Evolutionary conservation across 352 stramenopile genomes (phyloP), one percentile per base, ranked within the genome.

Genomic region (Globisporangium barbulae): DNA sequence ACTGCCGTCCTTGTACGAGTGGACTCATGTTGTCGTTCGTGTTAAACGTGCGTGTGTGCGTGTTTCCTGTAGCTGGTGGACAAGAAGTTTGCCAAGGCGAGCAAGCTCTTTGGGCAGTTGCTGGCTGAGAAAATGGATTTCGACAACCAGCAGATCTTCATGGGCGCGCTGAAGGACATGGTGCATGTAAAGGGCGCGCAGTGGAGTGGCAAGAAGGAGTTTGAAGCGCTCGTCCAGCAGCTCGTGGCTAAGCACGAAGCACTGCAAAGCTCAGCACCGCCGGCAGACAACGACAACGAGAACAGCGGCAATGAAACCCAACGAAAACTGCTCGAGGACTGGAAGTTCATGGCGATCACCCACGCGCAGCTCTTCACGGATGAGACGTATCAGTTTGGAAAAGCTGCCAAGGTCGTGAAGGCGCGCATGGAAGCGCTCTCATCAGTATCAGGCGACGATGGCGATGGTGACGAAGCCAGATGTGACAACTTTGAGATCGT

Each of bases 371-470:
- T 94, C 10, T 88, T 89, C 62, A 94, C 83, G 7, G 85, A 94
- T 64, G 85, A 94, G 64, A 89, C 85, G 58, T 94, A 89, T 53
- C 66, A 89, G 68, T 94, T 94, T 64, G 82, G 72, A 30, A 88
- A 88, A 50, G 80, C 83, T 15, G 73, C 76, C 5, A 92, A 92
- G 58, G 66, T 71, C 13, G 76, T 91, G 7, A 78, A 84, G 59
- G 55, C 64, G n/a, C 75, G 79, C 3, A 72, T 90, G 12, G 80
- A 90, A 33, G 53, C 63, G 0, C 53, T 79, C 6, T 48, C 42
- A 22, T 22, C 42, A n/a, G 13, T 73, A 13, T 7, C 50, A 9
- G 35, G 44, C 0, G 45, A 37, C 0, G 48, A 54, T 12, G 28
- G 22, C 0, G 64, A 70, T 28, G 57, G 71, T 4, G 56, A 68